phyloP scores from a whole-genome alignment of 2,329 filamentous ascomycete species.

The Cladobotryum mycophilum region DNA sequence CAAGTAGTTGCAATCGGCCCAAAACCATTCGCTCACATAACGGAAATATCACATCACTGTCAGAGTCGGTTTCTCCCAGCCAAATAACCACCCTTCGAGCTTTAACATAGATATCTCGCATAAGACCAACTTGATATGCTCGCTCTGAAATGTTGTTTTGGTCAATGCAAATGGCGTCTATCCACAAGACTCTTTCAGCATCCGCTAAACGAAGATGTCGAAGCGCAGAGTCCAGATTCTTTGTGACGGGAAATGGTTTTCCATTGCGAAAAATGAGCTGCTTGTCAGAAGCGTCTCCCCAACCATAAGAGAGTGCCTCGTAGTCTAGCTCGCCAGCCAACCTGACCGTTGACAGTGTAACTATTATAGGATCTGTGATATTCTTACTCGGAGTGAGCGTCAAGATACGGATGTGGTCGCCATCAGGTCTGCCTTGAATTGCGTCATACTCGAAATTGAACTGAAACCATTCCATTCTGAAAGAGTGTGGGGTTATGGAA shows the following conservation, averaged over 20 bases:
- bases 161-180: conserved; percentile 15
- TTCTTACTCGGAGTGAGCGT: background rate
- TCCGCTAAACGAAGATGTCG: conserved; percentile 1
- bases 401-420: conserved; percentile 5
- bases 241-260: conserved; percentile 1
- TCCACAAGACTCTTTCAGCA: conserved; percentile 7
- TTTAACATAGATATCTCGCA: background rate
- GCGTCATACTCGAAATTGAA: conserved; percentile 3
- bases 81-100: conserved; percentile 12
- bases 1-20: conserved; percentile 1
- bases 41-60: conserved; percentile 7
- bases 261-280: conserved; percentile 1
- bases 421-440: conserved; percentile 15
- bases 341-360: background rate
- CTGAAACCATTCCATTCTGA: too few relatives aligned
- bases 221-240: conserved; percentile 4
- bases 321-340: background rate
- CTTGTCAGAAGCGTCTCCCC: conserved; percentile 6
- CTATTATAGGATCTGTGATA: conserved; percentile 1
- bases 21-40: conserved; percentile 4
- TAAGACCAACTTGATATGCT: conserved; percentile 4
- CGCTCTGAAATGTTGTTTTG: conserved; percentile 5
- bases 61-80: conserved; percentile 7
- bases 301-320: conserved; percentile 3
- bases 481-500: too few relatives aligned